Evolutionary conservation across 2,329 filamentous ascomycete genomes (phyloP).

Genomic region (Curvularia lunata): DNA sequence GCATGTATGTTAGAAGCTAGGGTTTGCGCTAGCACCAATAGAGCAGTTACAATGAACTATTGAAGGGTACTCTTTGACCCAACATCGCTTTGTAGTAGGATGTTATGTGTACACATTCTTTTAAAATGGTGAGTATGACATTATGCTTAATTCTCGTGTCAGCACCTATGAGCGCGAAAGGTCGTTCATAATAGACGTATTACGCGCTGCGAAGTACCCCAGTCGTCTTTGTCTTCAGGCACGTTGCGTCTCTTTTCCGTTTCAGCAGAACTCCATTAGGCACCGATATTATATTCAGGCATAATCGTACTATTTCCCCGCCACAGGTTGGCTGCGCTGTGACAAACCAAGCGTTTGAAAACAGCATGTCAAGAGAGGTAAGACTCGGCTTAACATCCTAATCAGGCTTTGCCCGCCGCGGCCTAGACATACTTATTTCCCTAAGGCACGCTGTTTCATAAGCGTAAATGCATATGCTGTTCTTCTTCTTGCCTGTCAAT

Average conservation of each 20-base stretch:
- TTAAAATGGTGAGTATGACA: background rate
- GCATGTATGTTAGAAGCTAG: conserved; percentile 27
- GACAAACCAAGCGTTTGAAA: conserved; percentile 11
- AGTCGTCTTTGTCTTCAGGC: conserved; percentile 21
- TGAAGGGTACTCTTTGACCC: background rate
- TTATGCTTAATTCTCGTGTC: background rate
- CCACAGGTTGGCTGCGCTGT: background rate
- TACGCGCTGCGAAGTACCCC: background rate
- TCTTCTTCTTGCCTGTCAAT: background rate
- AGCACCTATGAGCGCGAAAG: background rate
- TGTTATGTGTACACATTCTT: background rate
- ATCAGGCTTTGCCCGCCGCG: too few species aligned
- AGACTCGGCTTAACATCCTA: background rate
- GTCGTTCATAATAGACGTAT: background rate
- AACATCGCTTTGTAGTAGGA: background rate
- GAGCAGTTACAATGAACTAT: conserved; percentile 20
- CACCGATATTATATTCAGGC: conserved; percentile 14
- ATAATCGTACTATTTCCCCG: conserved; percentile 8
- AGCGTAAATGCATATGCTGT: background rate
- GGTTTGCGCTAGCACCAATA: conserved; percentile 14
- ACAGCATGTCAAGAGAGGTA: background rate
- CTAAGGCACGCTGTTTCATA: background rate
- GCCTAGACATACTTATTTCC: background rate
- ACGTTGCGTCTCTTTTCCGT: conserved; percentile 26
- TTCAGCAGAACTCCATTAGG: conserved; percentile 29